phyloP scores from a whole-genome alignment of 2,329 filamentous ascomycete species.

The Colletotrichum sp. region DNA sequence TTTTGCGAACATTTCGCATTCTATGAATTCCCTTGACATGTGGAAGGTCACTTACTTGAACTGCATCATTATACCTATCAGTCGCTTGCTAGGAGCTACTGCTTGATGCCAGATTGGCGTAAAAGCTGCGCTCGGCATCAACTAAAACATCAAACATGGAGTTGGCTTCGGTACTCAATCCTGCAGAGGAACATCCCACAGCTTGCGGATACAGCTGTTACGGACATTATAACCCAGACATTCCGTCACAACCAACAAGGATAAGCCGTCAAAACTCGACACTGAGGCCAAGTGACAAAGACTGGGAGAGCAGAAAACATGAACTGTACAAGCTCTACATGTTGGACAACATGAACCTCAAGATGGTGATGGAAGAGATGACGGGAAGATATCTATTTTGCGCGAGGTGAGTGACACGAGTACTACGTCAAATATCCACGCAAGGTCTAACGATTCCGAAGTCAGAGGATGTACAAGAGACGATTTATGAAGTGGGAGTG shows the following conservation, averaged over 20 bases:
- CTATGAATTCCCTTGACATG: rapidly evolving
- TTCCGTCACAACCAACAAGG: background rate
- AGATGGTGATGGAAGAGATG: background rate
- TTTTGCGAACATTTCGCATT: rapidly evolving
- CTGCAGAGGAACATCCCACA: no score
- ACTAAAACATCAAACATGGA: background rate
- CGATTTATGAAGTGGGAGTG: background rate
- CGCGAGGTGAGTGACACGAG: background rate
- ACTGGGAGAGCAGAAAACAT: background rate
- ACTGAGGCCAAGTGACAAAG: background rate
- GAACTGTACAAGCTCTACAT: background rate
- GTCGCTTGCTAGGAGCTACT: rapidly evolving
- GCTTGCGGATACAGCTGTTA: rapidly evolving
- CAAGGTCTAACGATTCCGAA: background rate
- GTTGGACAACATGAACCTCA: background rate
- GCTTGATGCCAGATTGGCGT: background rate
- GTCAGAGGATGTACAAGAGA: background rate
- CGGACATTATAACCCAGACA: rapidly evolving
- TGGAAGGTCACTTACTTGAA: background rate
- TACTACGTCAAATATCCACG: rapidly evolving
- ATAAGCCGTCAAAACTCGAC: background rate
- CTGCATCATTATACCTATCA: rapidly evolving
- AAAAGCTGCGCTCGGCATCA: rapidly evolving
- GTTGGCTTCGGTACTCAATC: background rate
- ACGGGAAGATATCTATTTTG: background rate